phyloP scores from a whole-genome alignment of 768 basidiomycete genomes.

The Gloeopeniophorella convolvens region DNA sequence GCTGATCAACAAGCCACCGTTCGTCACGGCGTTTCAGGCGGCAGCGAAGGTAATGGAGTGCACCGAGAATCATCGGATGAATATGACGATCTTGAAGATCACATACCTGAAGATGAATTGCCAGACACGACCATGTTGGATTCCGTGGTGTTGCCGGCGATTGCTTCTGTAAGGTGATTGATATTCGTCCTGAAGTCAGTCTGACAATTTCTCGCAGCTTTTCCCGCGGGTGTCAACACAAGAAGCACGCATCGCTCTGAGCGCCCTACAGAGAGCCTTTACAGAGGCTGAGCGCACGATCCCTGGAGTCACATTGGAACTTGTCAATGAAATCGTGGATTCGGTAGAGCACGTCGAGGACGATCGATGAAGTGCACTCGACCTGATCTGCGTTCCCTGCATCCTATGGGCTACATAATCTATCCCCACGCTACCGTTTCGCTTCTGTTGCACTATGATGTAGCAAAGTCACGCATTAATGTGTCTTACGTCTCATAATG shows the following conservation, averaged over 20 bases:
- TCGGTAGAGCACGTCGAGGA: slow-evolving; percentile 89
- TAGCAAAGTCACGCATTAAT: slow-evolving; percentile 15
- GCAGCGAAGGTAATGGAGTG: slow-evolving; percentile 28
- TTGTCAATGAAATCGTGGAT: slow-evolving; percentile 91
- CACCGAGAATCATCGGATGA: slow-evolving; percentile 52
- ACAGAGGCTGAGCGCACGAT: slow-evolving; percentile 93
- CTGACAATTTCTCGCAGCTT: slow-evolving; percentile 43
- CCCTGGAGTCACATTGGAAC: slow-evolving; percentile 87
- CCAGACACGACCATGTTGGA: slow-evolving; percentile 92
- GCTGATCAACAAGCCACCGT: slow-evolving; percentile 64
- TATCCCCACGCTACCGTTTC: slow-evolving; percentile 5
- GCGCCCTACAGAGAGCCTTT: slow-evolving; percentile 84
- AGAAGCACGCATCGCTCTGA: slow-evolving; percentile 82
- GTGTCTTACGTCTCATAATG: slow-evolving; percentile 7
- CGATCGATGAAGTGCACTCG: slow-evolving; percentile 37
- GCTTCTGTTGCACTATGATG: slow-evolving; percentile 7
- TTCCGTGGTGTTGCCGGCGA: slow-evolving; percentile 91
- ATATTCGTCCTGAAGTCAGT: neutral
- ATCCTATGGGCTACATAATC: slow-evolving; percentile 14
- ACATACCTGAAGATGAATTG: slow-evolving; percentile 43
- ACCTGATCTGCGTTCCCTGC: neutral
- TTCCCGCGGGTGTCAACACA: slow-evolving; percentile 91
- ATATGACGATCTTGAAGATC: slow-evolving; percentile 54
- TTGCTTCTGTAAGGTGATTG: slow-evolving; percentile 72
- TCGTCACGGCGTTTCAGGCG: slow-evolving; percentile 35